Evolutionary conservation across 805 yeast species (phyloP).

Genomic region (Pichia paraexigua): DNA sequence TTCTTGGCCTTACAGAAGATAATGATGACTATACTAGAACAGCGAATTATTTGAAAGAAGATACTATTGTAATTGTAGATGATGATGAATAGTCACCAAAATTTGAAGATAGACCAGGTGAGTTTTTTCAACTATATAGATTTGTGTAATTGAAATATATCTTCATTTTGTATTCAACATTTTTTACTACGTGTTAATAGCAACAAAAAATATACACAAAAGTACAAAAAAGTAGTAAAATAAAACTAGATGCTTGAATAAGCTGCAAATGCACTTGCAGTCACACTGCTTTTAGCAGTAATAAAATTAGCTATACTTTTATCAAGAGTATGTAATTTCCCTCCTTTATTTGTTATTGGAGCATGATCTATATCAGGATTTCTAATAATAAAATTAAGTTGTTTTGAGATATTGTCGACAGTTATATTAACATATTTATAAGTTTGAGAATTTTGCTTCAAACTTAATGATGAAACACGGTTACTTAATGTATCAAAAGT

Average conservation of each 20-base stretch:
- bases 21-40: not conserved
- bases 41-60: not conserved
- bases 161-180: no score
- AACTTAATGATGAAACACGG: constrained; percentile 5
- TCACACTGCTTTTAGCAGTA: constrained; percentile 10
- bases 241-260: not conserved
- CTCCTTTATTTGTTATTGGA: constrained; percentile 8
- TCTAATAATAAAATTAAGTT: constrained; percentile 6
- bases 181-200: no score
- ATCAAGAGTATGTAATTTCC: not conserved
- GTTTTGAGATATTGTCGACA: constrained; percentile 8
- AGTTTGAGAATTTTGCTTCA: constrained; percentile 10
- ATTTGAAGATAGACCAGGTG: not conserved
- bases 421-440: constrained; percentile 12
- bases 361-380: constrained; percentile 11
- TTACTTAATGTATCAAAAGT: not conserved
- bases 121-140: no score
- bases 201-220: not conserved
- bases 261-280: constrained; percentile 10
- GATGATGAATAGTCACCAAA: not conserved
- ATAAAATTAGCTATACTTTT: constrained; percentile 2
- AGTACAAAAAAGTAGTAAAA: not conserved
- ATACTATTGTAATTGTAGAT: not conserved
- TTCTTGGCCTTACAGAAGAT: not conserved
- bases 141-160: no score